Evolutionary conservation across 768 basidiomycete species (phyloP).

Genomic region (Tylopilus subfusipes): DNA sequence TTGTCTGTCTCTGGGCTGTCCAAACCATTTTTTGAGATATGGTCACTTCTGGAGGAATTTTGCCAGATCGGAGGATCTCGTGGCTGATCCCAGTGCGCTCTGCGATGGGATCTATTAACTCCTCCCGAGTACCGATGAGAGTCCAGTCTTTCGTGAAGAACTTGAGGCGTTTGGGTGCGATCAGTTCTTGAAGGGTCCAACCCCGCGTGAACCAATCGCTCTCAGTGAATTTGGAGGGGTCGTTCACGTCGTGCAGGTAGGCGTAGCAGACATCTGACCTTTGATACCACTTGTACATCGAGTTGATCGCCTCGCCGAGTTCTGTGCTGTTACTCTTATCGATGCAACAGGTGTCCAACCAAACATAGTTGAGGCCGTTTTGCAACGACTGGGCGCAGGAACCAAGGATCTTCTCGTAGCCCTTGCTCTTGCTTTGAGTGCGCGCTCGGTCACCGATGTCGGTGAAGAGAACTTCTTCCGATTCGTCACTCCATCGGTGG

Average conservation of each 20-base stretch:
- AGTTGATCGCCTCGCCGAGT: slow-evolving; percentile 29
- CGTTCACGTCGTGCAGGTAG: slow-evolving; percentile 26
- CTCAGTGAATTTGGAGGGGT: slow-evolving; percentile 10
- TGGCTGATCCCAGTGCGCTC: slow-evolving; percentile 14
- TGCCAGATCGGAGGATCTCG: slow-evolving; percentile 12
- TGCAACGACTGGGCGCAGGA: slow-evolving; percentile 16
- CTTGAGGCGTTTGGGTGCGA: slow-evolving; percentile 25
- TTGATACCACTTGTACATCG: slow-evolving; percentile 35
- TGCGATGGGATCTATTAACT: slow-evolving; percentile 12
- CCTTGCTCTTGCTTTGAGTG: slow-evolving; percentile 13
- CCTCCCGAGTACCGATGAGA: slow-evolving; percentile 13
- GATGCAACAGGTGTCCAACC: slow-evolving; percentile 36
- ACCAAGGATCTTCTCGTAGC: slow-evolving; percentile 22
- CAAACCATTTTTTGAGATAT: slow-evolving; percentile 29
- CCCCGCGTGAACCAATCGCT: slow-evolving; percentile 33
- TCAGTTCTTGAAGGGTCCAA: slow-evolving; percentile 31
- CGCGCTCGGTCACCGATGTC: slow-evolving; percentile 19
- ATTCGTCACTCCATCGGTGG: slow-evolving; percentile 26
- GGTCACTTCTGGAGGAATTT: slow-evolving; percentile 9
- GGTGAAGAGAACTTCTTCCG: slow-evolving; percentile 22
- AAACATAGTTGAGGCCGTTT: slow-evolving; percentile 22
- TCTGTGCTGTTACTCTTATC: slow-evolving; percentile 27
- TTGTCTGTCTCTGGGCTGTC: slow-evolving; percentile 25
- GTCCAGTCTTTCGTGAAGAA: slow-evolving; percentile 30
- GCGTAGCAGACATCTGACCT: slow-evolving; percentile 25